Conservation (phyloP, 2,329 filamentous ascomycete species). For the Neopestalotiopsis sp. region DNA sequence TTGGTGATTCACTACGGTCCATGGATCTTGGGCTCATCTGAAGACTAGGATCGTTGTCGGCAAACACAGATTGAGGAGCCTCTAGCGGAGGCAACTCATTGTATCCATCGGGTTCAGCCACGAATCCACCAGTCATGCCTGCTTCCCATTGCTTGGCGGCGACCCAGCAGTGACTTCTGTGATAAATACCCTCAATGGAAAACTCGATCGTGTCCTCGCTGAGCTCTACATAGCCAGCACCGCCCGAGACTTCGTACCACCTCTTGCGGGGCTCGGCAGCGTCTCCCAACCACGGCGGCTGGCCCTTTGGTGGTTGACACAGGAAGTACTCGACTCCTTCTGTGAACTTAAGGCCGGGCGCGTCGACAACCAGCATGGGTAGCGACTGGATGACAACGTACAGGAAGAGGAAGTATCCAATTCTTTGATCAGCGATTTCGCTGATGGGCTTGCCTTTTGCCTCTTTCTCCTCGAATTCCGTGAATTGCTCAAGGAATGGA, state of each 20-base stretch:
- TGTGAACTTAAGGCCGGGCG: slow-evolving; percentile 69
- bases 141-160: slow-evolving; percentile 39
- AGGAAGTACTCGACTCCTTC: slow-evolving; percentile 83
- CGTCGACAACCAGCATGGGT: slow-evolving; percentile 79
- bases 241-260: slow-evolving; percentile 77
- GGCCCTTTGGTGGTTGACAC: slow-evolving; percentile 75
- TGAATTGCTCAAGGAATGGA: slow-evolving; percentile 73
- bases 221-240: slow-evolving; percentile 60
- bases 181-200: slow-evolving; percentile 39
- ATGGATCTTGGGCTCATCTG: slow-evolving; percentile 27
- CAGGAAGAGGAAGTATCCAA: slow-evolving; percentile 82
- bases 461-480: slow-evolving; percentile 72
- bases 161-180: slow-evolving; percentile 41
- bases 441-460: slow-evolving; percentile 65
- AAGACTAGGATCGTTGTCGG: slow-evolving; percentile 32
- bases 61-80: slow-evolving; percentile 37
- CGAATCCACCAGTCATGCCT: slow-evolving; percentile 26
- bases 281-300: slow-evolving; percentile 75
- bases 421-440: slow-evolving; percentile 74
- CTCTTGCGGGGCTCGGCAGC: slow-evolving; percentile 67
- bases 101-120: slow-evolving; percentile 21
- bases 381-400: slow-evolving; percentile 79
- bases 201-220: slow-evolving; percentile 62
- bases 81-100: slow-evolving; percentile 27
- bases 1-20: slow-evolving; percentile 35